Evolutionary conservation across 2,329 filamentous ascomycete species (phyloP).

Genomic region (Monilinia aucupariae): DNA sequence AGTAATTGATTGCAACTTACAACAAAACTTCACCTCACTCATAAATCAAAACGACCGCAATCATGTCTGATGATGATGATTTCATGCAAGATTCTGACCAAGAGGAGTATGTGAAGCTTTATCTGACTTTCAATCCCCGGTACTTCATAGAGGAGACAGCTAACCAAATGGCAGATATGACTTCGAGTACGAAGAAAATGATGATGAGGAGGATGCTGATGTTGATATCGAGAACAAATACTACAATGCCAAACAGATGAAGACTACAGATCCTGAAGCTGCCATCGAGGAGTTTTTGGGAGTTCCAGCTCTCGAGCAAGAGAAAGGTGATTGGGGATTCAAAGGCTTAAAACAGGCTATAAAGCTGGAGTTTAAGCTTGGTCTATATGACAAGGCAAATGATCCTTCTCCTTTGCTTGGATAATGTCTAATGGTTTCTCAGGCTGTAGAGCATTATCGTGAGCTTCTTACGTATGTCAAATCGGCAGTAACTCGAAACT

Average conservation of each 20-base stretch:
- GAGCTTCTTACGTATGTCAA: constrained; percentile 97
- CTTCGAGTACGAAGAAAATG: constrained; percentile 91
- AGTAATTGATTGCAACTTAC: neutral
- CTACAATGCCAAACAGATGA: constrained; percentile 98
- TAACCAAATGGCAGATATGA: constrained; percentile 60
- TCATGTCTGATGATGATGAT: constrained; percentile 62
- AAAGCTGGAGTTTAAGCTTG: constrained; percentile 92
- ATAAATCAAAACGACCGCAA: constrained; percentile 19
- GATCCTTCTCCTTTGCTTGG: neutral
- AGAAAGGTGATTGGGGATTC: constrained; percentile 98
- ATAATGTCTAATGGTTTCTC: constrained; percentile 15
- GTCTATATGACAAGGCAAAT: constrained; percentile 72
- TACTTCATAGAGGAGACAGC: constrained; percentile 7
- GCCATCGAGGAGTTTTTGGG: constrained; percentile 90
- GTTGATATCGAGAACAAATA: constrained; percentile 99
- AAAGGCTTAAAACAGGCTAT: constrained; percentile 97
- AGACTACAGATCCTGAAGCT: constrained; percentile 76
- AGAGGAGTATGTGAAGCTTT: constrained; percentile 58
- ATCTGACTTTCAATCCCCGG: constrained; percentile 1
- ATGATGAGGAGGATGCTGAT: constrained; percentile 81
- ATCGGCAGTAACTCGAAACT: constrained; percentile 93
- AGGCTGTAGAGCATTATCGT: constrained; percentile 88
- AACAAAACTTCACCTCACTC: neutral
- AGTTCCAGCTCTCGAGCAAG: constrained; percentile 74
- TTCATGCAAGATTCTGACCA: constrained; percentile 92